Evolutionary conservation across 2,329 filamentous ascomycete genomes (phyloP).

Genomic region (Sarocladiaceae sp.): DNA sequence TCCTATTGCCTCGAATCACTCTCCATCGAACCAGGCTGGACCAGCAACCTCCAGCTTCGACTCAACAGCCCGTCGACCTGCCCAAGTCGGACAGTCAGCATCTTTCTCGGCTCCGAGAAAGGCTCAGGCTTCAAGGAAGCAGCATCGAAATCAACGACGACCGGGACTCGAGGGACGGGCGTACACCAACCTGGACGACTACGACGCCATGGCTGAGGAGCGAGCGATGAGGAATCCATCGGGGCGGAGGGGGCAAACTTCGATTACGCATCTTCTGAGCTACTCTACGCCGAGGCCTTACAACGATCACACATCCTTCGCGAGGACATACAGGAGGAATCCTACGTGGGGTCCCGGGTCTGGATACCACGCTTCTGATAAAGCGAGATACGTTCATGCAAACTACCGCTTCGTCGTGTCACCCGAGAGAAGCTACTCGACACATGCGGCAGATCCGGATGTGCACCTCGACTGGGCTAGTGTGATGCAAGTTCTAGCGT

Average conservation of each 20-base stretch:
- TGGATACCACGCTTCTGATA: conserved; percentile 84
- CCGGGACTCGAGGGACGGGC: conserved; percentile 42
- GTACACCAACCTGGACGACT: conserved; percentile 52
- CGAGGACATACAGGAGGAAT: conserved; percentile 59
- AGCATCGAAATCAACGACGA: conserved; percentile 76
- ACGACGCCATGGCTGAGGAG: conserved; percentile 83
- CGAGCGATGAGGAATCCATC: conserved; percentile 50
- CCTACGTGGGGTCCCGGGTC: conserved; percentile 81
- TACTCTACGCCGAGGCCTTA: conserved; percentile 74
- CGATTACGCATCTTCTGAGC: conserved; percentile 94
- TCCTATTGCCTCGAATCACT: conserved; percentile 35
- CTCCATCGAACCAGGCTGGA: conserved; percentile 32
- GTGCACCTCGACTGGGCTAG: conserved; percentile 85
- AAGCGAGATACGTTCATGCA: conserved; percentile 84
- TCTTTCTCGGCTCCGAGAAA: conserved; percentile 55
- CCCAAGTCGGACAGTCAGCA: conserved; percentile 25
- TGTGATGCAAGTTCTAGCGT: conserved; percentile 87
- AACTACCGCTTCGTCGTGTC: conserved; percentile 97
- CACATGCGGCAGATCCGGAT: conserved; percentile 80
- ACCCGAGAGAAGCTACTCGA: conserved; percentile 70
- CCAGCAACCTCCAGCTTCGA: conserved; percentile 43
- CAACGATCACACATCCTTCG: conserved; percentile 46
- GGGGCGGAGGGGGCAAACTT: conserved; percentile 86
- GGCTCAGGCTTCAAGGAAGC: conserved; percentile 68
- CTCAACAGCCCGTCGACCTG: conserved; percentile 38